Evolutionary conservation across 169 alveolate genomes (phyloP), one percentile per base, ranked within the genome.

Genomic region (Plasmodium falciparum): DNA sequence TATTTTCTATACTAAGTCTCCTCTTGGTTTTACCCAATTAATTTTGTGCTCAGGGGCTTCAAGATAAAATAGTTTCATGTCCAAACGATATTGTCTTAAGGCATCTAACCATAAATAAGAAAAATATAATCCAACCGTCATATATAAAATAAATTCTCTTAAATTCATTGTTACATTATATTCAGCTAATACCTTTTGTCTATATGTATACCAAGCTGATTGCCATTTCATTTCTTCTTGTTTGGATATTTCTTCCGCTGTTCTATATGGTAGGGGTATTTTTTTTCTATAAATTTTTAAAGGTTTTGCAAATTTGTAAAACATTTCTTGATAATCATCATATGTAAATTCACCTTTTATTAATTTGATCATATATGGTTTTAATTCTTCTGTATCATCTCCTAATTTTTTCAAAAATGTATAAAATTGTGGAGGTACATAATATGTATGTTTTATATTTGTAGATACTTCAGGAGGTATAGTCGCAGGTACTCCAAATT

Each of bases 1-100:
- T 0, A 33, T 52, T 52, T 6, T 39, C 49, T 80, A 93, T 39
- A 94, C 90, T 50, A 96, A 95, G 74, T 96, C 97, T 0, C 98
- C 98, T 7, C 98, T 90, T 6, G 98, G 98, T 20, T 88, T 93
- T 71, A 96, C 97, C 98, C 98, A 96, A 85, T 95, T 95, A 73
- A 95, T 74, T 88, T 96, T 96, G 90, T 95, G 97, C 80, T 96
- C 98, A 9, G 98, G 98, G 2, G 98, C 98, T 88, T 95, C 97
- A 67, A 94, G 91, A 88, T 96, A 96, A 92, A 90, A 96, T 17
- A 96, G 96, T 76, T 96, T 93, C 98, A 96, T 96, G 91, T 96
- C 98, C 12, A 89, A 88, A 54, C 96, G 90, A 73, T 94, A 94
- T 61, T 94, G 96, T 47, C 92, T 66, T 71, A 92, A 92, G 75